phyloP scores from a whole-genome alignment of 2,329 filamentous ascomycete species.

The Talaromyces marneffei region DNA sequence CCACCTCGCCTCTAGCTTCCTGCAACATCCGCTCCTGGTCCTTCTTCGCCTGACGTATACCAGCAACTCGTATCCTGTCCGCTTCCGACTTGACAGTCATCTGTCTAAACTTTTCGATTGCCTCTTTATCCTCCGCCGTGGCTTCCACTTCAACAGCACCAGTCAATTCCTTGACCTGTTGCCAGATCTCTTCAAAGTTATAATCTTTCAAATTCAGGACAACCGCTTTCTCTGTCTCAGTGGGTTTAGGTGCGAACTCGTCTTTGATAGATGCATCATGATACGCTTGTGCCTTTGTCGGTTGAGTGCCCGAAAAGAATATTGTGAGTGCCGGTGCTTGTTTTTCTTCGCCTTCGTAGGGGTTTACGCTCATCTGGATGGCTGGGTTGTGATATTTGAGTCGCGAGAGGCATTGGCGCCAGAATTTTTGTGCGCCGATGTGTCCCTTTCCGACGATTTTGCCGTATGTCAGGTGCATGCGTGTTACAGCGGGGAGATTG shows the following conservation, averaged over 20 bases:
- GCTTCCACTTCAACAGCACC: conserved; percentile 33
- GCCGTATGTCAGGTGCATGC: conserved; percentile 42
- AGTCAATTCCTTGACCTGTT: conserved; percentile 37
- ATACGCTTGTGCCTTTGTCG: conserved; percentile 21
- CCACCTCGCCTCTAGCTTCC: conserved; percentile 40
- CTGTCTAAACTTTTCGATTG: conserved; percentile 32
- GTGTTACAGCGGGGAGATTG: conserved; percentile 36
- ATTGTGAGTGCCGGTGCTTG: conserved; percentile 35
- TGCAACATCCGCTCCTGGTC: conserved; percentile 42
- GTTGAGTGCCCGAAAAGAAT: conserved; percentile 35
- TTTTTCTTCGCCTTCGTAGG: conserved; percentile 50
- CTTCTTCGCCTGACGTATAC: conserved; percentile 39
- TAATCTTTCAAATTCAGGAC: conserved; percentile 37
- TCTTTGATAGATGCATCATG: conserved; percentile 25
- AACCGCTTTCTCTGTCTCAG: conserved; percentile 27
- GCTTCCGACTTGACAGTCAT: conserved; percentile 31
- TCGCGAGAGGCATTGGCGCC: conserved; percentile 71
- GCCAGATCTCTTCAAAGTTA: conserved; percentile 39
- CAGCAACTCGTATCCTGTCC: conserved; percentile 35
- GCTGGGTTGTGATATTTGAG: conserved; percentile 93
- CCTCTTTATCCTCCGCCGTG: conserved; percentile 30
- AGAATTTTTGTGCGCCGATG: conserved; percentile 68
- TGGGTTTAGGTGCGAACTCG: conserved; percentile 30
- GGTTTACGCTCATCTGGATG: conserved; percentile 74
- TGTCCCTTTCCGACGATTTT: conserved; percentile 37